Percentiles rank a stretch among this genome's conserved stretches.
Conservation (phyloP, 1,284 basidiomycete species). For the Tilletia indica region DNA sequence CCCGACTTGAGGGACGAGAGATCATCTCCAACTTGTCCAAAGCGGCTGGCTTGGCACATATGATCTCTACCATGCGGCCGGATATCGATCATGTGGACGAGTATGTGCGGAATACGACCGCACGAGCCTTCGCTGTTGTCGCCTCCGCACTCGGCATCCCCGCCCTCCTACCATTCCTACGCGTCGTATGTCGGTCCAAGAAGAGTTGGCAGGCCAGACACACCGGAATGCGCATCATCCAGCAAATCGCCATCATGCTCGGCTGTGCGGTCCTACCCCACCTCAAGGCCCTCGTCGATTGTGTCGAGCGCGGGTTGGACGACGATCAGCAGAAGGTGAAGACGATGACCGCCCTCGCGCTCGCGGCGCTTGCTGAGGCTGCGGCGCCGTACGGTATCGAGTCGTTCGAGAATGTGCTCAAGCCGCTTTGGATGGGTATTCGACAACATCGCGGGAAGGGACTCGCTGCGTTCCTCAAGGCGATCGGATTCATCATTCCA, state of each 20-base stretch:
- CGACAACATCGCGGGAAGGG: slow-evolving; percentile 97
- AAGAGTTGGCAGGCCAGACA: slow-evolving; percentile 99
- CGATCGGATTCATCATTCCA: slow-evolving; percentile 98
- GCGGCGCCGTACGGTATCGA: slow-evolving; percentile 99
- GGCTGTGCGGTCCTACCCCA: slow-evolving; percentile 98
- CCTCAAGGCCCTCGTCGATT: slow-evolving; percentile 91
- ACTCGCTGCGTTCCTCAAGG: slow-evolving; percentile 95
- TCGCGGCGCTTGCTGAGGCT: slow-evolving; percentile 96
- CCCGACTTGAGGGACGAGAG: slow-evolving; percentile 97
- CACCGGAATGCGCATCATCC: slow-evolving; percentile 97
- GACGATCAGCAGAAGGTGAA: slow-evolving; percentile 99
- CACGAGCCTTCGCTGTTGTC: slow-evolving; percentile 97
- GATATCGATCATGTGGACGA: slow-evolving; percentile 99
- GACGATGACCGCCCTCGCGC: slow-evolving; percentile 94
- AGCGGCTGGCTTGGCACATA: slow-evolving; percentile 96
- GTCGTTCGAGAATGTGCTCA: slow-evolving; percentile 96
- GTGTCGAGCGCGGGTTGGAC: slow-evolving; percentile 89
- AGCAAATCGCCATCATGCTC: slow-evolving; percentile 99
- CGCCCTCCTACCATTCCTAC: slow-evolving; percentile 92
- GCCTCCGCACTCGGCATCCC: slow-evolving; percentile 98
- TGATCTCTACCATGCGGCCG: slow-evolving; percentile 99
- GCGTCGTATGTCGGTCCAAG: slow-evolving; percentile 92
- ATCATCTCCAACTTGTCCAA: slow-evolving; percentile 99
- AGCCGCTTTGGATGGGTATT: slow-evolving; percentile 96
- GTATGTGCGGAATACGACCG: slow-evolving; percentile 98